Base-by-base conservation (phyloP, 2,329 filamentous ascomycete species). In the Sclerotinia subarctica region DNA sequence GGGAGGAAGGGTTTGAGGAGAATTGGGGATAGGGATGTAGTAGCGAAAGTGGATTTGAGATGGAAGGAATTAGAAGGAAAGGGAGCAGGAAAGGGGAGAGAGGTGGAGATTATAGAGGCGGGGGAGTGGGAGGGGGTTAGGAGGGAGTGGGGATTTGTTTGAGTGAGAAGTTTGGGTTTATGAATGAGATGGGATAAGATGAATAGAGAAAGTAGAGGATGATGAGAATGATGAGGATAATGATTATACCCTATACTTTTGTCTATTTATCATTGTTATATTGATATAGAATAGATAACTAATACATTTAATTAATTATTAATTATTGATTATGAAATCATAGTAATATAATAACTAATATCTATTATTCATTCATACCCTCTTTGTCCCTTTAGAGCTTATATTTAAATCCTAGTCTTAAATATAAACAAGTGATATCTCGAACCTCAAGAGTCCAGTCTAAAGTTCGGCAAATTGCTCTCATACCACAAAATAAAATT, bases 51-150 rank as follows among this genome's bases (percentile, higher is more conserved):
- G 11, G 64, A 74, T 21, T 57, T 77, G 47, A 73, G 67, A 32
- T 49, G 77, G 21, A 74, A 74, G 3, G 73, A 73, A 1, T 67
- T 74, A 53, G 73, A 76, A 53, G 69, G 38, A 13, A 76, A 75
- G 64, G 73, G 72, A 19, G 67, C 72, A 2, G 65, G 69, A 13
- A 59, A 42, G 11, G 74, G 74, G 5, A 70, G 71, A 19, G 72
- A 75, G 52, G 73, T 77, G 1, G 72, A 75, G 67, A 78, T 78
- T 70, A 72, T 76, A 26, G 70, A 73, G 47, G 70, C 72, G 1
- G 74, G 74, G 47, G 72, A 74, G 0, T 78, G 75, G 70, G 76
- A 77, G 32, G 73, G 70, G 8, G 75, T 78, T 42, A 75, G 71
- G 56, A 73, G 68, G 13, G 69, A 69, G 29, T 71, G 76, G 65